These are phyloP conservation scores for Amanita phalloides DNA, from an alignment of 768 basidiomycete genomes.

Conservation along the genomic window DNA sequence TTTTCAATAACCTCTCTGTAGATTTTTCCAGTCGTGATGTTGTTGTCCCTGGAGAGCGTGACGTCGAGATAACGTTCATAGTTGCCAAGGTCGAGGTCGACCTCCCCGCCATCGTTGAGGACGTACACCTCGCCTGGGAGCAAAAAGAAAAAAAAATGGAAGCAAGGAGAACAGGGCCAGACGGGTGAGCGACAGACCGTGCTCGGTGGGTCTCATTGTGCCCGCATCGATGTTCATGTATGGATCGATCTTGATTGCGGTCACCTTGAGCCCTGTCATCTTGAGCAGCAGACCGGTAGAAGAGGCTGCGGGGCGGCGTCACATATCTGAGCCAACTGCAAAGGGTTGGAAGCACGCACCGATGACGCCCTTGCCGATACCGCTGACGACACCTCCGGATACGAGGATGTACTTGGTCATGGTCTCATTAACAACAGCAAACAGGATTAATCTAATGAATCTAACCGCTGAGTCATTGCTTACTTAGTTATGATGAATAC, in stretches of 20 bases:
- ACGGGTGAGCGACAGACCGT: conserved; percentile 47
- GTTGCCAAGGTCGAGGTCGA: conserved; percentile 95
- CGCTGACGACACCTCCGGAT: conserved; percentile 94
- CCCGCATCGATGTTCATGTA: conserved; percentile 99
- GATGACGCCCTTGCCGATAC: conserved; percentile 98
- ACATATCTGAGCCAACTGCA: not conserved
- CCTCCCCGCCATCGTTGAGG: conserved; percentile 96
- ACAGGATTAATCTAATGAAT: not conserved
- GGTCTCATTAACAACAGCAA: not conserved
- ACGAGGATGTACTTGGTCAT: conserved; percentile 96
- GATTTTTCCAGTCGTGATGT: conserved; percentile 98
- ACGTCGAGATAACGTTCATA: conserved; percentile 97
- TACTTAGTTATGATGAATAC: too few relatives aligned
- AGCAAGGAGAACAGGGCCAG: not conserved
- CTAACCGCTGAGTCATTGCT: not conserved
- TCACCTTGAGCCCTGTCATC: conserved; percentile 92
- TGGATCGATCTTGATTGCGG: conserved; percentile 98
- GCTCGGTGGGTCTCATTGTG: conserved; percentile 97
- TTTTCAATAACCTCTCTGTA: conserved; percentile 95
- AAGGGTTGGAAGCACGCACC: conserved; percentile 41
- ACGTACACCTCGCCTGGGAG: conserved; percentile 88
- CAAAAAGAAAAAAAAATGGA: not conserved
- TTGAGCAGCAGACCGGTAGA: conserved; percentile 94
- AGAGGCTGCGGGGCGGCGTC: conserved; percentile 50
- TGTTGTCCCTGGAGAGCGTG: conserved; percentile 89